Evolutionary conservation across 805 yeast species (phyloP), one percentile per base, ranked within the genome.

Genomic region (Yamadazyma olivae): DNA sequence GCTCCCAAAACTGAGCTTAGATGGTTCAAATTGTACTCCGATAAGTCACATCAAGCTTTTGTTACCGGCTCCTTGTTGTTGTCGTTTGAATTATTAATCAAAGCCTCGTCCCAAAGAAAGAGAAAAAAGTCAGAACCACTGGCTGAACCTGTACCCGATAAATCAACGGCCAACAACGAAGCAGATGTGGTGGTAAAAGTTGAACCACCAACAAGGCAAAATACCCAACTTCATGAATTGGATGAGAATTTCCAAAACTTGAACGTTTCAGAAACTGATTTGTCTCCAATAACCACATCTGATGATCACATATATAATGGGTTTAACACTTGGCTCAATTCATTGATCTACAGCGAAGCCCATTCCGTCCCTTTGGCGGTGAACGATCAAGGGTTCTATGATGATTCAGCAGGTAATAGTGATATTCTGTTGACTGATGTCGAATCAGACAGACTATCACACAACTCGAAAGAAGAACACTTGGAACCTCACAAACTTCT

Each of bases 21-120:
- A 33, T 75, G 78, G 78, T 68, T 64, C 45, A 60, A 62, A 40
- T 50, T 75, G 5, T 60, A 63, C 33, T 69, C 76, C 6, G 64
- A 64, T 16, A 55, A 51, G 28, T 49, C 57, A 1, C 53, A 66
- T 35, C 63, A 65, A 25, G 53, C 67, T 10, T 75, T 61, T 47
- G 71, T 73, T 9, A 71, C 77, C 1, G 80, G 80, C 0, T 68
- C 76, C 0, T 37, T 75, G 10, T 53, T 70, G 16, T 33, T 70
- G 7, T 66, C 71, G 23, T 64, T 73, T 39, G 72, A 68, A 36
- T 44, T 74, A 32, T 45, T 50, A 7, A 50, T 57, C 5, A 40
- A 33, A 29, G 13, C 23, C 5, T 7, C 20, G 7, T 8, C 15
- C 17, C 16, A 17, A 39, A 33, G 24, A 36, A 44, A 21, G 41